Evolutionary conservation across 1,139 yeast species (phyloP).

Genomic region (Diutina pseudorugosa): DNA sequence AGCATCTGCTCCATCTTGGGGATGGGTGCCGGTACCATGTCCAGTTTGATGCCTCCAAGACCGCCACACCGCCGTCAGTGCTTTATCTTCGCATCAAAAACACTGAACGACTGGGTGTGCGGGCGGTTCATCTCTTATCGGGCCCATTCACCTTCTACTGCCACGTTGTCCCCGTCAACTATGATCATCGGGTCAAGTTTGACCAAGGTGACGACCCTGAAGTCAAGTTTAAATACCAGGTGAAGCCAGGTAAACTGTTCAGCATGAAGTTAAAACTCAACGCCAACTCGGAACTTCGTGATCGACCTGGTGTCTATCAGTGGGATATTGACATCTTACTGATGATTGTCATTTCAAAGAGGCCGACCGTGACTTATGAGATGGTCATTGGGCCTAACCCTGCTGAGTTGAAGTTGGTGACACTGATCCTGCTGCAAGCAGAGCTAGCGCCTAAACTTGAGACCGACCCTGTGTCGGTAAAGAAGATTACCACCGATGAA

Average conservation of each 20-base stretch:
- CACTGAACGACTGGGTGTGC: conserved; percentile 32
- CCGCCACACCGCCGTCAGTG: conserved; percentile 5
- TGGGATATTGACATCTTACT: conserved; percentile 1
- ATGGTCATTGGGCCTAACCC: not conserved
- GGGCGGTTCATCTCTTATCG: conserved; percentile 43
- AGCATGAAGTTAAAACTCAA: conserved; percentile 17
- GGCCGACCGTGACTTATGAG: not conserved
- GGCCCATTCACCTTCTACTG: conserved; percentile 53
- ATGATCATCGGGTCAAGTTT: conserved; percentile 20
- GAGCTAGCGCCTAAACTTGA: not conserved
- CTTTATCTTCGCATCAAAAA: conserved; percentile 37
- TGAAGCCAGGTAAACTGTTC: conserved; percentile 12
- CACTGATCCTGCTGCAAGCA: not conserved
- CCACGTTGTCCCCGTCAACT: conserved; percentile 45
- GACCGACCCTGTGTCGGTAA: conserved; percentile 7
- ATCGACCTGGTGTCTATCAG: not conserved
- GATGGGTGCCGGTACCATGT: not conserved
- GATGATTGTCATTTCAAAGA: conserved; percentile 1
- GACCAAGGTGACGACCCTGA: conserved; percentile 15
- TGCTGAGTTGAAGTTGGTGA: not conserved
- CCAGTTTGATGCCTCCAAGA: not conserved
- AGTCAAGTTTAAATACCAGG: conserved; percentile 10
- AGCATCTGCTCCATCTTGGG: not conserved
- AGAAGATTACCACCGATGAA: conserved; percentile 10
- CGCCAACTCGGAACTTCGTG: conserved; percentile 5